phyloP scores from a whole-genome alignment of 2,329 filamentous ascomycete species.

The Pseudogymnoascus sp. region DNA sequence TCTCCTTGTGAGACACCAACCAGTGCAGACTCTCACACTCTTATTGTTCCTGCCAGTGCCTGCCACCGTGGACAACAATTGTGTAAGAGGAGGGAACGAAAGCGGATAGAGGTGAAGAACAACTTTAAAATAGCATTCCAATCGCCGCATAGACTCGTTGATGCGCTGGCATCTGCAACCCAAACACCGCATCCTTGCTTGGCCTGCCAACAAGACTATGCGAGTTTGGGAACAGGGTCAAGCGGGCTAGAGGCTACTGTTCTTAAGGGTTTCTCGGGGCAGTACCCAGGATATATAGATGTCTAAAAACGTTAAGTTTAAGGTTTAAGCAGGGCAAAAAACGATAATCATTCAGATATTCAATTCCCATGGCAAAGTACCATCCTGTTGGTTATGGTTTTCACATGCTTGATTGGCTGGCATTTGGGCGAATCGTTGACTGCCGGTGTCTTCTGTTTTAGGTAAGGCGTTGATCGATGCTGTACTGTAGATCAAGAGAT shows the following conservation, averaged over 20 bases:
- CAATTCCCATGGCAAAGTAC: background rate
- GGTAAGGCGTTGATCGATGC: background rate
- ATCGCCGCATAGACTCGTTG: background rate
- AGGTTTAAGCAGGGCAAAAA: background rate
- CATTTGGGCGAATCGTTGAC: background rate
- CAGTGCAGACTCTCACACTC: background rate
- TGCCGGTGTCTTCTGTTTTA: background rate
- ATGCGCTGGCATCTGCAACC: constrained; percentile 3
- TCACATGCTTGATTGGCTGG: constrained; percentile 6
- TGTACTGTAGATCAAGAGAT: background rate
- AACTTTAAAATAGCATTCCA: background rate
- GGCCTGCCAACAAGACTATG: background rate
- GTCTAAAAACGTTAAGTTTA: background rate
- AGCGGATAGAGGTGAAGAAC: background rate
- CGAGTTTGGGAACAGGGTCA: background rate
- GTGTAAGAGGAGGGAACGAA: background rate
- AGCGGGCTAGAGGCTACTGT: background rate
- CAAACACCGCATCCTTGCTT: background rate
- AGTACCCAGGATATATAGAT: background rate
- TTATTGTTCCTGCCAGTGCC: background rate
- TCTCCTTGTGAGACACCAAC: background rate
- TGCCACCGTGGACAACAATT: background rate
- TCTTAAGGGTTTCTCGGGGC: background rate
- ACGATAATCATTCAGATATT: background rate
- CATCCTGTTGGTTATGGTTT: background rate